phyloP scores from a whole-genome alignment of 2,329 filamentous ascomycete genomes.

The Neoarthrinium moseri region DNA sequence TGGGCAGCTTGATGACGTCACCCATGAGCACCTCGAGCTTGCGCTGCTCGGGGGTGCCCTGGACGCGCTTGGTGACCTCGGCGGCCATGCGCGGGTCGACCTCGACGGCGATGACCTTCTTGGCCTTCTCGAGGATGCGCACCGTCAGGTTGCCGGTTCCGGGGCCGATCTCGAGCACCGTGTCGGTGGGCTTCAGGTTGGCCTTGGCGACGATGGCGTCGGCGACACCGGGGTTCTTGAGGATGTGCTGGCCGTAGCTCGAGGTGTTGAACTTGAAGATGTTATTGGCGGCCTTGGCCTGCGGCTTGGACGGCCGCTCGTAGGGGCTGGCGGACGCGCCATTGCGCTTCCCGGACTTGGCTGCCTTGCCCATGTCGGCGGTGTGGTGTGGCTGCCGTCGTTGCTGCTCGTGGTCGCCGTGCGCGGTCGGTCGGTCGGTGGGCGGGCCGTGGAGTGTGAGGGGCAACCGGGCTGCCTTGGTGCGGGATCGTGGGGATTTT shows the following conservation, averaged over 20 bases:
- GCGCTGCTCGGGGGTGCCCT: slow-evolving; percentile 81
- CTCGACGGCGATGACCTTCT: slow-evolving; percentile 80
- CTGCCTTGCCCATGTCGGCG: slow-evolving; percentile 41
- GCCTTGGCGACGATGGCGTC: slow-evolving; percentile 73
- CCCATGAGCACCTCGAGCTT: slow-evolving; percentile 85
- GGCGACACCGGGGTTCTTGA: slow-evolving; percentile 12
- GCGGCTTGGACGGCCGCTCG: slow-evolving; percentile 33
- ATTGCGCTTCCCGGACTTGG: slow-evolving; percentile 34
- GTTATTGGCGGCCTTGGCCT: slow-evolving; percentile 58
- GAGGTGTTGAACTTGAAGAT: slow-evolving; percentile 96
- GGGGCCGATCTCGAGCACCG: slow-evolving; percentile 82
- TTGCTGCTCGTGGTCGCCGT: too few relatives aligned
- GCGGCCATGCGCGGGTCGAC: slow-evolving; percentile 96
- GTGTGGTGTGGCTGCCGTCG: too few relatives aligned
- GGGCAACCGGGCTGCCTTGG: too few relatives aligned
- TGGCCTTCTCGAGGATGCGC: slow-evolving; percentile 82
- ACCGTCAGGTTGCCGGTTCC: slow-evolving; percentile 84
- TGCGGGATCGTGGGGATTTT: too few relatives aligned
- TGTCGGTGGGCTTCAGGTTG: slow-evolving; percentile 83
- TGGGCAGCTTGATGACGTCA: slow-evolving; percentile 43
- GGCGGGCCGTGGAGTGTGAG: too few relatives aligned
- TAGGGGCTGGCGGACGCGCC: slow-evolving; percentile 35
- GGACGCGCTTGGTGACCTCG: slow-evolving; percentile 90
- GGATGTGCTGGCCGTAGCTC: slow-evolving; percentile 83
- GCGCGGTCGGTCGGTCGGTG: too few relatives aligned